These are phyloP conservation scores for Fusarium compactum DNA, from an alignment of 2,329 filamentous ascomycete species.

Conservation along the genomic window DNA sequence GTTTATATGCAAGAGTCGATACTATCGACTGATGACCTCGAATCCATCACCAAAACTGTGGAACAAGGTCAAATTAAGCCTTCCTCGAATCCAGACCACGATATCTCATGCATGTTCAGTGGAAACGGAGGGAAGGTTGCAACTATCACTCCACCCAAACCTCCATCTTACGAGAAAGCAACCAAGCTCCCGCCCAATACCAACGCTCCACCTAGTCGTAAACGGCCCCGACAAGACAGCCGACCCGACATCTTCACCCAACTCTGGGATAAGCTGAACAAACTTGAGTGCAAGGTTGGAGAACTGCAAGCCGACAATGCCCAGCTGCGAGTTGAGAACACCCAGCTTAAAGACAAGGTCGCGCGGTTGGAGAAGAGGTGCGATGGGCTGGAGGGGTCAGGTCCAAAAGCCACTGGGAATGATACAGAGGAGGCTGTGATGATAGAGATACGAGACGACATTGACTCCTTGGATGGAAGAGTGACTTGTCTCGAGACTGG, in stretches of 20 bases:
- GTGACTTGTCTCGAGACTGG: slow-evolving; percentile 8
- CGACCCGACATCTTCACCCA: not conserved
- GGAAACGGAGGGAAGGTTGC: slow-evolving; percentile 9
- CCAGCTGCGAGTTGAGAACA: slow-evolving; percentile 4
- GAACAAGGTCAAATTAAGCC: slow-evolving; percentile 1
- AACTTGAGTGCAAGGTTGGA: slow-evolving; percentile 17
- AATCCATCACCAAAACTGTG: not conserved
- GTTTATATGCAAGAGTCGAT: slow-evolving; percentile 3
- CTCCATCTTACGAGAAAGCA: slow-evolving; percentile 9
- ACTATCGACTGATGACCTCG: not conserved
- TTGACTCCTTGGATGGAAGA: slow-evolving; percentile 4
- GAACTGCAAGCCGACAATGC: slow-evolving; percentile 11
- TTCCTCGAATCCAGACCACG: not conserved
- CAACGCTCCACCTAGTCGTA: not conserved
- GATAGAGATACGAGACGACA: slow-evolving; percentile 23
- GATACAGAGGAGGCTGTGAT: slow-evolving; percentile 8
- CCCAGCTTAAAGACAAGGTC: slow-evolving; percentile 2
- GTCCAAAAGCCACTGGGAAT: not conserved
- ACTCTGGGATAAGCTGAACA: slow-evolving; percentile 20
- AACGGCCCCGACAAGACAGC: slow-evolving; percentile 18
- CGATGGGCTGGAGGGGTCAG: not conserved
- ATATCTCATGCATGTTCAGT: slow-evolving; percentile 13
- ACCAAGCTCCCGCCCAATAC: not conserved
- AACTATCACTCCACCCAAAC: not conserved
- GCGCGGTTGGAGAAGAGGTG: slow-evolving; percentile 2